Evolutionary conservation across 1,139 yeast species (phyloP).

Genomic region (Candida sp.): DNA sequence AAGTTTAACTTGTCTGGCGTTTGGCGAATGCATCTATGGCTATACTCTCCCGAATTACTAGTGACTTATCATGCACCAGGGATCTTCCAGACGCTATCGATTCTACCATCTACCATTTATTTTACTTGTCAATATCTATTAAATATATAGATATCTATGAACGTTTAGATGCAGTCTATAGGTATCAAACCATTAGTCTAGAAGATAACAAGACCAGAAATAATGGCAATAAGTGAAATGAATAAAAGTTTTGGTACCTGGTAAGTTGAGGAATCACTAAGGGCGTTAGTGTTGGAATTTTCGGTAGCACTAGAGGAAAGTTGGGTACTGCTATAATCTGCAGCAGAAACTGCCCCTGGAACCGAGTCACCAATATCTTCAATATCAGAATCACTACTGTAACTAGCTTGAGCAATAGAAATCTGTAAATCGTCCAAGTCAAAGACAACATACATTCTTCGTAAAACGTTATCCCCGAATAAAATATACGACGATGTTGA

Average conservation of each 20-base stretch:
- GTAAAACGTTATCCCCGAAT: constrained; percentile 73
- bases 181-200: too few relatives aligned
- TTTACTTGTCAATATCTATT: too few relatives aligned
- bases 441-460: constrained; percentile 73
- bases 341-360: constrained; percentile 41
- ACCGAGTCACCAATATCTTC: constrained; percentile 26
- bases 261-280: background rate
- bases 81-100: too few relatives aligned
- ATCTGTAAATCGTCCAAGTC: constrained; percentile 67
- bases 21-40: too few relatives aligned
- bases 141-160: too few relatives aligned
- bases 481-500: constrained; percentile 17
- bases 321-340: constrained; percentile 13
- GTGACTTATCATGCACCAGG: too few relatives aligned
- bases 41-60: too few relatives aligned
- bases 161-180: too few relatives aligned
- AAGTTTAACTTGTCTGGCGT: too few relatives aligned
- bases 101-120: too few relatives aligned
- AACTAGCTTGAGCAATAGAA: constrained; percentile 62
- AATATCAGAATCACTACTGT: constrained; percentile 36
- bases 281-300: background rate
- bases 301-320: constrained; percentile 1
- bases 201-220: background rate
- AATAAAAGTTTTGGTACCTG: background rate
- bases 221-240: background rate